Percentiles rank a stretch among this genome's conserved stretches.
Conservation (phyloP, 345 rosid species). For the Aegle marmelos region DNA sequence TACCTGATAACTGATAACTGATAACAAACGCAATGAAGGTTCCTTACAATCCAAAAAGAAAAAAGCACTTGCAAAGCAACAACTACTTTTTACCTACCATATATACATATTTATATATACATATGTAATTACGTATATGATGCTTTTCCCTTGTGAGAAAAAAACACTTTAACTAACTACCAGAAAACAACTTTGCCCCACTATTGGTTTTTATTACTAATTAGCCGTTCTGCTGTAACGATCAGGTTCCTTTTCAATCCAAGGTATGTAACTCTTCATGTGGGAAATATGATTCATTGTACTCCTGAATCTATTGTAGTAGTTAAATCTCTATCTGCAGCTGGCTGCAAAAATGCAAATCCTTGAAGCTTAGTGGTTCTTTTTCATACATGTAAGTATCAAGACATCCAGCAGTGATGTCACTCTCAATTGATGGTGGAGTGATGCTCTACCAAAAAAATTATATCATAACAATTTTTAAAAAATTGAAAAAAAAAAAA, state of each 20-base stretch:
- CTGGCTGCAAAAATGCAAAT: constrained; percentile 14
- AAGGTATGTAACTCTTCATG: background rate
- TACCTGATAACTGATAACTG: constrained; percentile 20
- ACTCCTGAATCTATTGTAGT: background rate
- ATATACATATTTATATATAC: too few species aligned
- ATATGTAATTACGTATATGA: constrained; percentile 18
- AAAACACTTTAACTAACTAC: constrained; percentile 9
- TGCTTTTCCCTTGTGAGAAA: constrained; percentile 35
- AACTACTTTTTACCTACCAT: constrained; percentile 44
- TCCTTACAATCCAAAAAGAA: constrained; percentile 31
- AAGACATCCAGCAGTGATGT: constrained; percentile 22
- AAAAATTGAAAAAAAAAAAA: background rate
- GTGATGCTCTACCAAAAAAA: too few species aligned
- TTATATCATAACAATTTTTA: background rate
- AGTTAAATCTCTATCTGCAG: constrained; percentile 19
- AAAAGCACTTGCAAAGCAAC: constrained; percentile 44
- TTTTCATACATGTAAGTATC: constrained; percentile 22
- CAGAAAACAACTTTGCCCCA: constrained; percentile 4
- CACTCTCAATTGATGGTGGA: constrained; percentile 28
- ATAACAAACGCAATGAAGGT: constrained; percentile 27
- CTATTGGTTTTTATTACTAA: constrained; percentile 13
- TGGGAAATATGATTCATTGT: background rate
- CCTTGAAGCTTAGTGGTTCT: constrained; percentile 22
- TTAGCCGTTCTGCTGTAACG: constrained; percentile 25
- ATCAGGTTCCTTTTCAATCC: constrained; percentile 25